A percentile compares a stretch with the other conserved stretches of the same genome.
Conservation (phyloP, 768 basidiomycete genomes). For the Mycena sanguinolenta region DNA sequence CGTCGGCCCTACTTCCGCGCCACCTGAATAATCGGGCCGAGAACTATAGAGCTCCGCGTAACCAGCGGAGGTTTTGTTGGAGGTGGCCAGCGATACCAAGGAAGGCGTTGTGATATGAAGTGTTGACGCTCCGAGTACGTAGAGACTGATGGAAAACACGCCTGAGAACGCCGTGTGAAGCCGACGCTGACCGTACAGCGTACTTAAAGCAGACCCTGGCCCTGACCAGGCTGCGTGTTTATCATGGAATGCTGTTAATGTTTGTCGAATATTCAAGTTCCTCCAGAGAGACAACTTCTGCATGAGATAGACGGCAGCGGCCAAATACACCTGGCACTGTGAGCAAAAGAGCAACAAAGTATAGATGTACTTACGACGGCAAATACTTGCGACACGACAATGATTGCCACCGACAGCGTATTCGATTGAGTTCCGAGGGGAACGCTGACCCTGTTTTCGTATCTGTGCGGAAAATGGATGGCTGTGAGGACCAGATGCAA, state of each 20-base stretch:
- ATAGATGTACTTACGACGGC: not conserved
- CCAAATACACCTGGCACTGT: not conserved
- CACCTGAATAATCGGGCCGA: not conserved
- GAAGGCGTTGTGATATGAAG: constrained; percentile 3
- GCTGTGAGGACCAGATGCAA: not conserved
- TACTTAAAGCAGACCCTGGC: not conserved
- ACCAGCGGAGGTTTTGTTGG: not conserved
- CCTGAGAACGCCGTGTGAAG: not conserved
- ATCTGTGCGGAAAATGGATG: not conserved
- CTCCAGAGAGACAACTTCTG: not conserved
- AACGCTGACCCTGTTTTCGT: constrained; percentile 1
- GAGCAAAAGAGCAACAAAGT: not conserved
- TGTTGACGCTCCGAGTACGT: not conserved
- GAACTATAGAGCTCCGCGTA: not conserved
- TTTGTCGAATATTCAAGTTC: not conserved
- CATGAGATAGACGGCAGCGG: not conserved
- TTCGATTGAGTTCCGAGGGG: not conserved
- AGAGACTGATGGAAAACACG: not conserved
- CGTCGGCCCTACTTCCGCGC: not conserved
- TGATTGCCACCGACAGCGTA: not conserved
- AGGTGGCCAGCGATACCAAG: not conserved
- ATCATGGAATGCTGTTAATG: not conserved
- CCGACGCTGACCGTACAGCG: not conserved
- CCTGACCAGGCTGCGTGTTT: not conserved
- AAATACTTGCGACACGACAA: not conserved